Evolutionary conservation across 306 rosid genomes (phyloP).

Genomic region (Hylodesmum podocarpum): DNA sequence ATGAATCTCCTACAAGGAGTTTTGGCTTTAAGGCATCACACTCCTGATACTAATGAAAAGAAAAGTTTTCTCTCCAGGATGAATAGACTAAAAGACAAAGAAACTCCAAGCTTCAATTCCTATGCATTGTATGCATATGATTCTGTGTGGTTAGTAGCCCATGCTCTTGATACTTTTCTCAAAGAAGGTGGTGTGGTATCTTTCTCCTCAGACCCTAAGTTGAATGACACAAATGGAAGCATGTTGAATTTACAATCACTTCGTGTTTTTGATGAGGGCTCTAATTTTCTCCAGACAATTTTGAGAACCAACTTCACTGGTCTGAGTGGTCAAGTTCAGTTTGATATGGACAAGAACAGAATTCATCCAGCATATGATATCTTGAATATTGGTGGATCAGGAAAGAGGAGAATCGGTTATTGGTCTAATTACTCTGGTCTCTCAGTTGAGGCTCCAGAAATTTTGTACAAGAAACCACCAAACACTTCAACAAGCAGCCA

Average conservation of each 20-base stretch:
- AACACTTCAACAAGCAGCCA: constrained; percentile 53
- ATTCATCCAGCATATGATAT: constrained; percentile 76
- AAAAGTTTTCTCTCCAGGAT: constrained; percentile 52
- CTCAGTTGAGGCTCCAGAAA: constrained; percentile 69
- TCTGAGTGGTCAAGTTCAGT: constrained; percentile 70
- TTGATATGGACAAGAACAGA: constrained; percentile 61
- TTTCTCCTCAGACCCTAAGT: constrained; percentile 69
- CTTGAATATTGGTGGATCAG: constrained; percentile 72
- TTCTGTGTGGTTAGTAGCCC: constrained; percentile 82
- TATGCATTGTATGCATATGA: constrained; percentile 92
- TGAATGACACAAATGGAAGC: constrained; percentile 57
- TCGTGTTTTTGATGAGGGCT: constrained; percentile 63
- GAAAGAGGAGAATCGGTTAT: constrained; percentile 65
- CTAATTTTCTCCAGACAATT: constrained; percentile 55
- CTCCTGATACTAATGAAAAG: constrained; percentile 62
- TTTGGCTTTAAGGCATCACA: constrained; percentile 78
- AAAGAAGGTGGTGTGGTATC: constrained; percentile 67
- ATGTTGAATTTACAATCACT: constrained; percentile 60
- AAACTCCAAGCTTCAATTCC: constrained; percentile 62
- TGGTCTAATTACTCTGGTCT: constrained; percentile 88
- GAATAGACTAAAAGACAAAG: constrained; percentile 39
- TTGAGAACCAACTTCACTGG: constrained; percentile 68
- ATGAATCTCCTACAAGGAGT: constrained; percentile 79
- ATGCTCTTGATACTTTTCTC: constrained; percentile 63
- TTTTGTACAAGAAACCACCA: constrained; percentile 47